phyloP scores from a whole-genome alignment of 352 stramenopile genomes.

The Phytophthora aleatoria region DNA sequence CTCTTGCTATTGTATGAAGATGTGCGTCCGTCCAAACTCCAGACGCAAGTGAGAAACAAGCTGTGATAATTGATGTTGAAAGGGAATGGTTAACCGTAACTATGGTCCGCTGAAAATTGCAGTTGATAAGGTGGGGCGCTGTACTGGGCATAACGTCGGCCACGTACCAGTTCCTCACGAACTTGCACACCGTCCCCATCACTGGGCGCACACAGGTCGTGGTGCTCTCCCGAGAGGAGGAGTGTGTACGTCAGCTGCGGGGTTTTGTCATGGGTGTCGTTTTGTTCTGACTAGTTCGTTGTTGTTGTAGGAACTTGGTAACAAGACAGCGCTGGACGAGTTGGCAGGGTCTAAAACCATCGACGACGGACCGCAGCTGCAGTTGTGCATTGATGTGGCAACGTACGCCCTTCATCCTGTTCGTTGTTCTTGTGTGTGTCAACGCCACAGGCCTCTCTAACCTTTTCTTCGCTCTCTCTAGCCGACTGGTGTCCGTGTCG shows the following conservation, averaged over 20 bases:
- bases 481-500: slow-evolving; percentile 57
- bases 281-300: neutral
- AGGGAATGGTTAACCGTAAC: neutral
- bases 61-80: neutral
- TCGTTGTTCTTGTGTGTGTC: neutral
- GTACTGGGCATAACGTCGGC: slow-evolving; percentile 49
- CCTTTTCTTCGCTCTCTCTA: slow-evolving; percentile 14
- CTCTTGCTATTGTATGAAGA: slow-evolving; percentile 27
- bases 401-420: slow-evolving; percentile 40
- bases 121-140: slow-evolving; percentile 50
- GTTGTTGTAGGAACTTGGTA: slow-evolving; percentile 53
- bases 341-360: slow-evolving; percentile 46
- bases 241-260: slow-evolving; percentile 46
- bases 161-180: slow-evolving; percentile 71
- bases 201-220: slow-evolving; percentile 71
- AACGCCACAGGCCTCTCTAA: neutral
- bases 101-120: neutral
- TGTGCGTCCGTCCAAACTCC: slow-evolving; percentile 52
- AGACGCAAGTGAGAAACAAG: slow-evolving; percentile 34
- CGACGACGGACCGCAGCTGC: slow-evolving; percentile 47
- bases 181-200: slow-evolving; percentile 72
- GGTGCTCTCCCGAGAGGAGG: slow-evolving; percentile 60
- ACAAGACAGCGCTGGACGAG: slow-evolving; percentile 48
- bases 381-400: slow-evolving; percentile 68
- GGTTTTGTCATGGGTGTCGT: neutral